These are phyloP conservation scores for Phytophthora nicotianae DNA, from an alignment of 352 stramenopile genomes.

Conservation along the genomic window DNA sequence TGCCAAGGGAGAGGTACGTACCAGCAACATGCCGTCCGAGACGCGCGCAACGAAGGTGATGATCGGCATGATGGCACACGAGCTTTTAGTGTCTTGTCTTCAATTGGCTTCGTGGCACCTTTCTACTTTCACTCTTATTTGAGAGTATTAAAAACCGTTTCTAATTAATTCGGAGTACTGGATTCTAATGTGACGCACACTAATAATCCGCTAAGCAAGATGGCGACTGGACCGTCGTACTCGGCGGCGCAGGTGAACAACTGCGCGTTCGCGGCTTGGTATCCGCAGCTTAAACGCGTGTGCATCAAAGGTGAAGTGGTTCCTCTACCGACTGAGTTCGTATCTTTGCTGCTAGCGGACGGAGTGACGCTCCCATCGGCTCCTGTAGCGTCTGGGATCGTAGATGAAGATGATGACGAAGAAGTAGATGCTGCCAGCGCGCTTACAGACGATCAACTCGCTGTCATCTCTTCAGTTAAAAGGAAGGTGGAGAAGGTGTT, in stretches of 20 bases:
- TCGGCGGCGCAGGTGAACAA: slow-evolving; percentile 76
- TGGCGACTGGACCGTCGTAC: slow-evolving; percentile 43
- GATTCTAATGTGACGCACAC: slow-evolving; percentile 4
- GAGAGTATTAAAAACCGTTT: neutral
- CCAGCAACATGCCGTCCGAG: slow-evolving; percentile 93
- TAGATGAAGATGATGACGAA: slow-evolving; percentile 30
- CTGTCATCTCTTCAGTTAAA: slow-evolving; percentile 47
- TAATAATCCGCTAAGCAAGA: neutral
- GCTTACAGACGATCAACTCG: slow-evolving; percentile 29
- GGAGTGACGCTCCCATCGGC: slow-evolving; percentile 54
- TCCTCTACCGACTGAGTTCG: slow-evolving; percentile 52
- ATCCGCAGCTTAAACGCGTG: slow-evolving; percentile 56
- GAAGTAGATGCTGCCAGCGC: slow-evolving; percentile 25
- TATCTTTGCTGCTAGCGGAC: slow-evolving; percentile 71
- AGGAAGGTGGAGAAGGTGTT: slow-evolving; percentile 73
- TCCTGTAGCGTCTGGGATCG: slow-evolving; percentile 30
- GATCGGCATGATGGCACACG: slow-evolving; percentile 81
- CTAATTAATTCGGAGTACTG: too few species aligned
- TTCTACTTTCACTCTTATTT: neutral
- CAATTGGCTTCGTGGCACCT: slow-evolving; percentile 16
- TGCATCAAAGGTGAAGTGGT: slow-evolving; percentile 72
- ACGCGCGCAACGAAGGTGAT: slow-evolving; percentile 95
- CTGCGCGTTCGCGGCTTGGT: slow-evolving; percentile 81
- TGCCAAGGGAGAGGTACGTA: slow-evolving; percentile 29
- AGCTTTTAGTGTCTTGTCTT: slow-evolving; percentile 2